Evolutionary conservation across 768 basidiomycete genomes (phyloP), one percentile per base, ranked within the genome.

Genomic region (Cubamyces lactineus): DNA sequence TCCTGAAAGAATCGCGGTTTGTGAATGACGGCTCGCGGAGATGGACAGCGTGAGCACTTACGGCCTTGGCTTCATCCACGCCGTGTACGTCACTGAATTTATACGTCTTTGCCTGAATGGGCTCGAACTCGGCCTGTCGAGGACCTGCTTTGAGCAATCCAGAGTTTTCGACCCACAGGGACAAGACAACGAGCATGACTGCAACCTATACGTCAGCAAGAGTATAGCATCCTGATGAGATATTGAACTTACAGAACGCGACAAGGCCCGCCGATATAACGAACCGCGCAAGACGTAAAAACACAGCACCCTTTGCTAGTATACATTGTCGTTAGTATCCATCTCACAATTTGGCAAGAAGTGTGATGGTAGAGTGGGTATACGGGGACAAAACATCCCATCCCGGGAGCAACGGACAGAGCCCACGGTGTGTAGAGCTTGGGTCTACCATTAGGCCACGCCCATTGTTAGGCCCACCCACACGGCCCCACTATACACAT

Each of bases 1-100:
- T 96, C 95, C 90, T 94, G 67, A n/a, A 48, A 19, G 11, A 7
- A 42, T 30, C 16, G 6, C 15, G 15, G 26, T 16, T 34, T 50
- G 26, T 57, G 42, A 26, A 17, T 21, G 7, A 30, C 13, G 1
- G 50, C 21, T 26, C 40, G 59, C 43, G 54, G 15, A 21, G 26
- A 16, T 50, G 61, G 2, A 40, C 12, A 28, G 13, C 4, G 34
- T 34, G 34, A 34, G 34, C n/a, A 74, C 81, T 43, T 53, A 89
- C 95, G 71, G 90, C 86, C 76, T 98, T 98, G 39, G 92, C 97
- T 75, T 99, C 97, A 67, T 98, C 97, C 26, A 96, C 91, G 30
- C 97, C 97, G 66, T 98, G 96, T 5, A 99, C 95, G 75, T 99
- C 97, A 64, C 85, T 87, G 71, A 99, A 98, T 69, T 85, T 95